A percentile compares a stretch with the other conserved stretches of the same genome.
These are phyloP conservation scores for Candida ascalaphidarum DNA, from an alignment of 805 yeast genomes.

Conservation along the genomic window DNA sequence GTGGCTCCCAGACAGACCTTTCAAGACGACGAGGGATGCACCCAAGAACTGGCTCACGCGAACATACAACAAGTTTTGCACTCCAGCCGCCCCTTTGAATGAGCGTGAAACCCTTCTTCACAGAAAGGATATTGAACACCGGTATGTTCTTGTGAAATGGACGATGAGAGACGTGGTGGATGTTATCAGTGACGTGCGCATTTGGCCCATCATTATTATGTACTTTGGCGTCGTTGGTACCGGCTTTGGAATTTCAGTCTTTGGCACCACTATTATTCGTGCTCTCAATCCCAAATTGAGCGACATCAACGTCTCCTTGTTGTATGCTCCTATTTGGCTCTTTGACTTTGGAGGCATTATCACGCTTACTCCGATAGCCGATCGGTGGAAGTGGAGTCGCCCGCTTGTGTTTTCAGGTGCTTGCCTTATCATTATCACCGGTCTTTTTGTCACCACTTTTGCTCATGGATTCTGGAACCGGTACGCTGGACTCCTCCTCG, in stretches of 20 bases:
- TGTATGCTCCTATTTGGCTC: conserved; percentile 87
- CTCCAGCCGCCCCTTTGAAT: conserved; percentile 41
- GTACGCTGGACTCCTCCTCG: conserved; percentile 72
- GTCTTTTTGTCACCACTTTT: conserved; percentile 68
- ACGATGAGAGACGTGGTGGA: conserved; percentile 45
- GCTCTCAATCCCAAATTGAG: conserved; percentile 54
- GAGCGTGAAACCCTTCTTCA: conserved; percentile 49
- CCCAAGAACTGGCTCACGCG: conserved; percentile 7
- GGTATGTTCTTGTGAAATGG: conserved; percentile 47
- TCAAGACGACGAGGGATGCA: conserved; percentile 5
- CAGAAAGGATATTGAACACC: conserved; percentile 46
- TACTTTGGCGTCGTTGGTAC: conserved; percentile 90
- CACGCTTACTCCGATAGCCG: conserved; percentile 73
- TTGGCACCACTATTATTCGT: conserved; percentile 69
- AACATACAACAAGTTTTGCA: conserved; percentile 18
- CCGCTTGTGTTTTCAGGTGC: conserved; percentile 56
- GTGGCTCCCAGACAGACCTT: conserved; percentile 85
- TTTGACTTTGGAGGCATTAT: conserved; percentile 74
- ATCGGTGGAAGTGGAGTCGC: conserved; percentile 50
- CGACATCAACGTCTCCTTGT: conserved; percentile 61
- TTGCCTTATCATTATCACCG: conserved; percentile 60
- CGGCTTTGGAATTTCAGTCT: conserved; percentile 81
- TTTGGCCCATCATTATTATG: conserved; percentile 81
- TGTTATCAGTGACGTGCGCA: conserved; percentile 53
- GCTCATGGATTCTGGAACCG: conserved; percentile 68